These are phyloP conservation scores for Calonectria henricotiae DNA, from an alignment of 2,329 filamentous ascomycete genomes.

Conservation along the genomic window DNA sequence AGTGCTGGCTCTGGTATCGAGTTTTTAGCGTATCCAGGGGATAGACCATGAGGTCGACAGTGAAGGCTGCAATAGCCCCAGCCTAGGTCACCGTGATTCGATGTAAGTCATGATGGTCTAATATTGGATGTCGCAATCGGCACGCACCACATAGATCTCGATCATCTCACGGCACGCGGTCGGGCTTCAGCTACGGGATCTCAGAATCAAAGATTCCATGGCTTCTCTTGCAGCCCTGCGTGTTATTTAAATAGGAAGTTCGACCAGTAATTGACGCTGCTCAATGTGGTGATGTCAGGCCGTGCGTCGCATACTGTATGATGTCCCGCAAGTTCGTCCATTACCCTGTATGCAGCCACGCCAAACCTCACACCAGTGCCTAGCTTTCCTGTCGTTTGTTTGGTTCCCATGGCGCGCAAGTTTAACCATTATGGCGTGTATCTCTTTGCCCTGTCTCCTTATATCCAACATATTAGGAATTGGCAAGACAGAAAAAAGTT, in stretches of 20 bases:
- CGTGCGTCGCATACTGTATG: conserved; percentile 33
- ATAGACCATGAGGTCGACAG: conserved; percentile 88
- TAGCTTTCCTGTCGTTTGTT: neutral
- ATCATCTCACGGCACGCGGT: conserved; percentile 41
- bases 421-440: neutral
- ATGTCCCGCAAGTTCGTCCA: neutral
- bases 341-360: neutral
- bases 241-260: neutral
- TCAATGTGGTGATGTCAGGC: conserved; percentile 36
- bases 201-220: neutral
- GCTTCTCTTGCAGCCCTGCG: conserved; percentile 12
- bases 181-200: neutral
- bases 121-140: neutral
- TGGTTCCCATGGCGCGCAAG: too few species aligned
- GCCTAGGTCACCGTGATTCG: conserved; percentile 72
- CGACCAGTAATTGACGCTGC: neutral
- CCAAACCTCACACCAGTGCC: neutral
- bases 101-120: conserved; percentile 38
- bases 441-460: neutral
- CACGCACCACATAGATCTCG: conserved; percentile 56
- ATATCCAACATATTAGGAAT: neutral
- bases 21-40: conserved; percentile 94
- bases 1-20: conserved; percentile 84
- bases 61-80: conserved; percentile 88
- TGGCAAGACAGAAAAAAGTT: neutral